phyloP scores from a whole-genome alignment of 139 green algal species.

The Klebsormidium nitens region DNA sequence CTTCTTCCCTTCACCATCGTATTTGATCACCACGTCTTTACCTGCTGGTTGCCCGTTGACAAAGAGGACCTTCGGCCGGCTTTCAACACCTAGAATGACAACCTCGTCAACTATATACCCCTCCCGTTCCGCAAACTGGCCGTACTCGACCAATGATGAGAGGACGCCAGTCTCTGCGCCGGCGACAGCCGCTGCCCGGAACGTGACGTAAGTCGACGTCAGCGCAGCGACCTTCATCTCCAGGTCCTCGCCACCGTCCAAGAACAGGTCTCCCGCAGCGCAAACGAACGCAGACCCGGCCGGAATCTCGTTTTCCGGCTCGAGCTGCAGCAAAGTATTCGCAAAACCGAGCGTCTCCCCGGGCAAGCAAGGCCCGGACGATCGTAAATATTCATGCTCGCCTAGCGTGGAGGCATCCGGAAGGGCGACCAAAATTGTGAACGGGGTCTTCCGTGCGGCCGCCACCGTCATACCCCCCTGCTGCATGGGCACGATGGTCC shows the following conservation, averaged over 20 bases:
- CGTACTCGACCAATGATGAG: not conserved
- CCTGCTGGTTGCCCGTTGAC: too few species aligned
- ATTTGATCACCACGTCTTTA: too few species aligned
- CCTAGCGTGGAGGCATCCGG: not conserved
- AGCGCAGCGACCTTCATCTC: not conserved
- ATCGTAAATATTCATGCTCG: too few species aligned
- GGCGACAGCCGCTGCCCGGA: not conserved
- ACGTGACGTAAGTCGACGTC: constrained; percentile 1
- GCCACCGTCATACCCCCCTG: constrained; percentile 31
- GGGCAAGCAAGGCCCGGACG: too few species aligned
- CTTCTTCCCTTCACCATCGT: too few species aligned
- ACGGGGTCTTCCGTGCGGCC: constrained; percentile 27
- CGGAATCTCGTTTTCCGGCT: too few species aligned
- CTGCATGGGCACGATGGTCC: constrained; percentile 49
- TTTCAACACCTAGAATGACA: constrained; percentile 3
- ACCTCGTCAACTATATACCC: constrained; percentile 1
- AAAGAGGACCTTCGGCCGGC: too few species aligned
- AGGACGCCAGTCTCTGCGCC: not conserved
- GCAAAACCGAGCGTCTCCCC: too few species aligned
- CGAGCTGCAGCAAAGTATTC: not conserved
- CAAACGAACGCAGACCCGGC: too few species aligned
- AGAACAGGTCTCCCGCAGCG: constrained; percentile 4
- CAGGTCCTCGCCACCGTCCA: constrained; percentile 5
- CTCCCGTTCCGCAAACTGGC: not conserved
- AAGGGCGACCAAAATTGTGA: constrained; percentile 45